Conservation (phyloP, 352 stramenopile species). For the Globisporangium nodosum region DNA sequence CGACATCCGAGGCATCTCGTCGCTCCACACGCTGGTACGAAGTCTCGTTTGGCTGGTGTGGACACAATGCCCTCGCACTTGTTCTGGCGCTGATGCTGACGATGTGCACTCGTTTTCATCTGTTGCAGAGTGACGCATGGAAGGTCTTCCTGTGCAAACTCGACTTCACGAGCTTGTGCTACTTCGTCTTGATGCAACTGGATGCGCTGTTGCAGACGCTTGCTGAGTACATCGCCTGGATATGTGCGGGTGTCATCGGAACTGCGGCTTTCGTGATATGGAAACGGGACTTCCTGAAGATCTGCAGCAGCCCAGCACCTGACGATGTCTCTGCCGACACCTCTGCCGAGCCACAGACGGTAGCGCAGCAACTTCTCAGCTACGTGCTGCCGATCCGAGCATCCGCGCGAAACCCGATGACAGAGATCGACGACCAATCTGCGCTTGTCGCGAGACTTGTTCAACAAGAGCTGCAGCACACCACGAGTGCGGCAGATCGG, state of each 20-base stretch:
- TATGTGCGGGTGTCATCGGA: conserved; percentile 22
- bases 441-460: background rate
- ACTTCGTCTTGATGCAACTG: conserved; percentile 30
- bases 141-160: conserved; percentile 40
- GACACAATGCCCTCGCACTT: background rate
- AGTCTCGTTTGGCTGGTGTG: background rate
- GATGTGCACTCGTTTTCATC: background rate
- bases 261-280: conserved; percentile 35
- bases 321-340: background rate
- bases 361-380: conserved; percentile 7
- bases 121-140: conserved; percentile 15
- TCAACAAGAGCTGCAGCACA: background rate
- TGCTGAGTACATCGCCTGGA: conserved; percentile 34
- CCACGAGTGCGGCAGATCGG: background rate
- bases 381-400: conserved; percentile 6
- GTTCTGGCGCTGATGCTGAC: background rate
- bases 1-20: conserved; percentile 47
- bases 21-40: conserved; percentile 31
- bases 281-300: conserved; percentile 27
- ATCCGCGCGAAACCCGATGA: background rate
- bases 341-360: background rate
- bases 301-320: background rate
- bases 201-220: conserved; percentile 26
- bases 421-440: conserved; percentile 3
- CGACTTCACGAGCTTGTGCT: conserved; percentile 32